phyloP scores from a whole-genome alignment of 2,329 filamentous ascomycete genomes.

The Alternaria conjuncta region DNA sequence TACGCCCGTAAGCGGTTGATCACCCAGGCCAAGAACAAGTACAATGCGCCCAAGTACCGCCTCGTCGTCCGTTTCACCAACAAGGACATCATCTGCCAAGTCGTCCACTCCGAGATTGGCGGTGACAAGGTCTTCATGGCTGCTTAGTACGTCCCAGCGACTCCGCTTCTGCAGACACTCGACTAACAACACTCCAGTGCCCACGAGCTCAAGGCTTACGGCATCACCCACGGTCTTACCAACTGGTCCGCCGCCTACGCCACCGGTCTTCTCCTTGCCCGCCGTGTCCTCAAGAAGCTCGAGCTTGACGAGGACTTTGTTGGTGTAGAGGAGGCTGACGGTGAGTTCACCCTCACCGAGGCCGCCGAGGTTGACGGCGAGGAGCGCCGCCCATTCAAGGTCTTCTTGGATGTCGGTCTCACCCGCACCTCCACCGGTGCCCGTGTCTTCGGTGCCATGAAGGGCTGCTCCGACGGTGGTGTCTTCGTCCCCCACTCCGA shows the following conservation, averaged over 20 bases:
- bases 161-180: neutral
- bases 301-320: conserved; percentile 90
- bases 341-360: conserved; percentile 96
- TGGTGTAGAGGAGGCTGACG: conserved; percentile 95
- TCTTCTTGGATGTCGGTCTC: conserved; percentile 97
- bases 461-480: conserved; percentile 98
- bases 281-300: conserved; percentile 96
- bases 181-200: conserved; percentile 53
- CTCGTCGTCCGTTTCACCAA: conserved; percentile 99
- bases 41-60: conserved; percentile 99
- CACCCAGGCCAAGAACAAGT: conserved; percentile 99
- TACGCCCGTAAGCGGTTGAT: conserved; percentile 99
- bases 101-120: conserved; percentile 92
- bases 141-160: conserved; percentile 31
- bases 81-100: conserved; percentile 98
- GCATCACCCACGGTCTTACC: conserved; percentile 97
- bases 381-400: conserved; percentile 97
- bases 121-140: conserved; percentile 91
- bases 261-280: conserved; percentile 95
- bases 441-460: conserved; percentile 99
- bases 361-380: conserved; percentile 90
- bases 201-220: conserved; percentile 97
- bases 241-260: conserved; percentile 99
- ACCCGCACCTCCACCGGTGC: conserved; percentile 96
- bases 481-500: conserved; percentile 97